Base-by-base conservation (phyloP, 306 rosid genomes). In the Fragaria vesca region DNA sequence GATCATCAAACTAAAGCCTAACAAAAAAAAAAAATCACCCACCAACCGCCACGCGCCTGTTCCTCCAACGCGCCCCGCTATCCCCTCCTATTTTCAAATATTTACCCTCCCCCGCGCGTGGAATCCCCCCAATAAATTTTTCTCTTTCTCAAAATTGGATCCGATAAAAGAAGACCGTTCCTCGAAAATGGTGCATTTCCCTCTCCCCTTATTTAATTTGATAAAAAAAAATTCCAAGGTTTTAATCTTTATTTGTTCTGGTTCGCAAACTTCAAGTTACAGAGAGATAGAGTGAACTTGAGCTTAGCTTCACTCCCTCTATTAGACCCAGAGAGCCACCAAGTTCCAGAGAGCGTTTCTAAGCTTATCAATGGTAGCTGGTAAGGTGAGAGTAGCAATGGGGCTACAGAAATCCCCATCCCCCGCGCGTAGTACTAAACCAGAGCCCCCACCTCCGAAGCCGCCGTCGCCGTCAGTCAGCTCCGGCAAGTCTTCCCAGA, bases 341-440 rank as follows among this genome's bases (percentile, higher is more conserved):
- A 20, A 18, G 58, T 54, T 57, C 3, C 20, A 36, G 15, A 3
- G 55, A 24, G 51, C 6, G 18, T 63, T 32, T 12, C n/a, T 16
- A 61, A 30, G 9, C 38, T 36, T n/a, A 36, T 18, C 78, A 51
- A 93, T 93, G 99, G 98, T 91, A 20, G 96, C 99, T 6, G 98
- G 97, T 43, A 96, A 96, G 79, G 91, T 96, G n/a, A 89, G 83
- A 62, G 66, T 85, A 46, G 96, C 96, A 60, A 96, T 96, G 96
- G 99, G 99, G 34, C 71, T 96, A 36, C 89, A 85, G 55, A 96
- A 91, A 76, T 90, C 98, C 0, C 93, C 97, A 78, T 90, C 98
- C 0, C 93, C 97, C 8, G 81, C 92, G 6, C 68, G 36, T 30
- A 78, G 68, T 55, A 13, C 79, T 16, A 88, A 84, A 0, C 70